Base-by-base conservation (phyloP, 208 protist species). In the Novymonas esmeraldas region DNA sequence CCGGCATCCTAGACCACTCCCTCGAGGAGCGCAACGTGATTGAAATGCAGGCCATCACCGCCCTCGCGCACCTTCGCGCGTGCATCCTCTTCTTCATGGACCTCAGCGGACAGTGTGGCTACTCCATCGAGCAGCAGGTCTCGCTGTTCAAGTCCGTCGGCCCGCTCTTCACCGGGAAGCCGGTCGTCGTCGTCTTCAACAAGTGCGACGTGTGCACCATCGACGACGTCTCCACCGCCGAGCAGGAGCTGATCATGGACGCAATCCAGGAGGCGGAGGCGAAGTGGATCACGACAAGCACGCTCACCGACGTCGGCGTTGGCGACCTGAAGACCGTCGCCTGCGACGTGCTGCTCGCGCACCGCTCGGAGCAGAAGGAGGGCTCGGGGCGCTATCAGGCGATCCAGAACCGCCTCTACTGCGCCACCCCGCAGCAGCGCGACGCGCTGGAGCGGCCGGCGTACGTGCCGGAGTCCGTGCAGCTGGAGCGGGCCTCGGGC, bases 41-140 rank as follows among this genome's bases (percentile, higher is more conserved):
- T 87, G 99, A 99, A 80, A 99, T 99, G 99, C 99, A 99, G 81
- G 93, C 98, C 14, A 99, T 99, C 86, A 99, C 98, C 14, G 99
- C 99, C 10, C 82, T 99, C 10, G 98, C 98, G 0, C 98, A 99
- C 82, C 88, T 99, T 7, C 82, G 98, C 11, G 92, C 98, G 0
- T 93, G 89, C 77, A 97, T 99, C 50, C 82, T 99, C 39, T 99
- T 98, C 82, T 94, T 99, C 60, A 95, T 99, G 76, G 99, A 99
- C 84, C 82, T 99, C 41, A 99, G 97, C 54, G 98, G 98, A 61
- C 82, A 97, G 57, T 99, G 98, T 82, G 98, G 98, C 50, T 99
- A 99, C 79, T 98, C 95, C n/a, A 93, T 99, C 60, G 90, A 92
- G 51, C 86, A 99, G 77, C 98, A 99, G 82, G 85, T 98, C 64